Percentiles rank a stretch among this genome's conserved stretches.
phyloP scores from a whole-genome alignment of 2,329 filamentous ascomycete genomes.

The Stachybotrys chartarum region DNA sequence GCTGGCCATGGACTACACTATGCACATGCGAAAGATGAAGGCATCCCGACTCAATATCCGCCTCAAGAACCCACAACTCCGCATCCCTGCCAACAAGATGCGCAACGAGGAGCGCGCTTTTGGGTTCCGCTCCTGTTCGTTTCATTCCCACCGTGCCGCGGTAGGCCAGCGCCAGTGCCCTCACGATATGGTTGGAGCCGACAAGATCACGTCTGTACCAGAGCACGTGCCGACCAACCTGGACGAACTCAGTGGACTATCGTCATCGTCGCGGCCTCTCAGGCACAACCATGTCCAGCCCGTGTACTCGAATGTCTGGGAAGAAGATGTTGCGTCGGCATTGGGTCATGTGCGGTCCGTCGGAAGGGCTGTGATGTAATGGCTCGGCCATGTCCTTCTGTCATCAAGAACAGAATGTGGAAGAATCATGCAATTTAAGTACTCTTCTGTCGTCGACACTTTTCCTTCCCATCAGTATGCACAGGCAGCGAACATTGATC shows the following conservation, averaged over 20 bases:
- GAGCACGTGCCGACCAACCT: conserved; percentile 8
- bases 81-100: conserved; percentile 48
- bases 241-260: not conserved
- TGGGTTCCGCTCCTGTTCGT: conserved; percentile 55
- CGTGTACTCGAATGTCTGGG: conserved; percentile 15
- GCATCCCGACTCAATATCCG: conserved; percentile 41
- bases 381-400: too few species aligned
- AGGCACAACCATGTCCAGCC: not conserved
- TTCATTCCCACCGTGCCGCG: conserved; percentile 48
- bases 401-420: too few species aligned
- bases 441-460: too few species aligned
- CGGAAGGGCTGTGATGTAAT: conserved; percentile 13
- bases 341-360: conserved; percentile 23
- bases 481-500: not conserved
- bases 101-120: conserved; percentile 50
- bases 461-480: not conserved
- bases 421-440: too few species aligned
- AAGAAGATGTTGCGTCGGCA: conserved; percentile 19
- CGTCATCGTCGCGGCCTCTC: not conserved
- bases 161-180: conserved; percentile 50
- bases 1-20: conserved; percentile 42
- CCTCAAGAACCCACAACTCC: conserved; percentile 54
- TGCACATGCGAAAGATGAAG: conserved; percentile 45
- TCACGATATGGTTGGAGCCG: conserved; percentile 20
- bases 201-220: not conserved